A percentile compares a stretch with the other conserved stretches of the same genome.
phyloP scores from a whole-genome alignment of 768 basidiomycete species.

The Erythrobasidium yunnanense region DNA sequence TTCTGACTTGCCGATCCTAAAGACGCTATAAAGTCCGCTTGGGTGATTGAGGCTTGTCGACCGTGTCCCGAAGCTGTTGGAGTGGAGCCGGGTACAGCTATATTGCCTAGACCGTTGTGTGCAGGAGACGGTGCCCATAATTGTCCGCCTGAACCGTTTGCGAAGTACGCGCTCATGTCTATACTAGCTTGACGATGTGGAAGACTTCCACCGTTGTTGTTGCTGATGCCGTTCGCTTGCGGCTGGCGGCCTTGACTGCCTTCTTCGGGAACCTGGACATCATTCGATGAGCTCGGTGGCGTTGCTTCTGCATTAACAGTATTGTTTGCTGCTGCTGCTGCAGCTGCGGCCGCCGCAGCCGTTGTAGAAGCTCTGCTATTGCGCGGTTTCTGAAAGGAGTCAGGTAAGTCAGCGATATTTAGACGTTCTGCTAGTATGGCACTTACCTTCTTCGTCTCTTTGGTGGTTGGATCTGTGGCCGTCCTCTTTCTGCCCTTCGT shows the following conservation, averaged over 20 bases:
- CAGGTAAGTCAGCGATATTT: background rate
- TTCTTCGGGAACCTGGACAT: background rate
- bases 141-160: no score
- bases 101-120: no score
- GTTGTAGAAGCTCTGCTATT: background rate
- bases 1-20: no score
- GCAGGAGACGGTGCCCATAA: no score
- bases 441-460: slow-evolving; percentile 18
- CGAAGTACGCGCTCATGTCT: no score
- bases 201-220: background rate
- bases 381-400: background rate
- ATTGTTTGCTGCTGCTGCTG: background rate
- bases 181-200: no score
- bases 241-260: background rate
- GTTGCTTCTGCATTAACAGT: background rate
- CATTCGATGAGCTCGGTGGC: background rate
- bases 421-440: background rate
- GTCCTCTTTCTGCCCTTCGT: slow-evolving; percentile 7
- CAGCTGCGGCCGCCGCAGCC: background rate
- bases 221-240: slow-evolving; percentile 5
- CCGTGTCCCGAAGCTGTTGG: no score
- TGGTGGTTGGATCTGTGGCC: background rate
- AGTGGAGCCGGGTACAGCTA: no score
- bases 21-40: no score
- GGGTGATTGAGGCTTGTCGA: no score